These are phyloP conservation scores for Yarrowia sp. DNA, from an alignment of 805 yeast genomes.

Conservation along the genomic window DNA sequence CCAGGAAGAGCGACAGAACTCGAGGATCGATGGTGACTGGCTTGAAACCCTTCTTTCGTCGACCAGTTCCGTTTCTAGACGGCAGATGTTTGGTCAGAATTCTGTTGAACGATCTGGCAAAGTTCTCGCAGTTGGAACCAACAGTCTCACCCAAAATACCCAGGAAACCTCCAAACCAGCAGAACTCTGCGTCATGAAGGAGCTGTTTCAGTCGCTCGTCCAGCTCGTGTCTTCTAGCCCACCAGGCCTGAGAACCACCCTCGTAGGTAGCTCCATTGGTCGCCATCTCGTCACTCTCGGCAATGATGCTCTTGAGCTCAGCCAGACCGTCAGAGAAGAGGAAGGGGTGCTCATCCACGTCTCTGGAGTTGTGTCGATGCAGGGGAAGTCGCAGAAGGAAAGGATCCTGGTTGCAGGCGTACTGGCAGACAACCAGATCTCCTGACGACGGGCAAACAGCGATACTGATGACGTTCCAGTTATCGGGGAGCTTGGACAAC, in stretches of 20 bases:
- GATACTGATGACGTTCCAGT: constrained; percentile 67
- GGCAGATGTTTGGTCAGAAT: constrained; percentile 59
- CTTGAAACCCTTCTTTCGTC: constrained; percentile 39
- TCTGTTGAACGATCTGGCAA: constrained; percentile 52
- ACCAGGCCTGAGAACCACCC: constrained; percentile 76
- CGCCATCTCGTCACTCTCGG: constrained; percentile 67
- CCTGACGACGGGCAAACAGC: constrained; percentile 66
- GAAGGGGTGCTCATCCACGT: constrained; percentile 54
- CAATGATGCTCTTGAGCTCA: constrained; percentile 61
- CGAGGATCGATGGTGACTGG: constrained; percentile 54
- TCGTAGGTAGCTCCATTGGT: constrained; percentile 60
- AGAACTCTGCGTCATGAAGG: constrained; percentile 63
- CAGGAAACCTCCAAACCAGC: constrained; percentile 81
- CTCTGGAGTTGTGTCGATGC: constrained; percentile 57
- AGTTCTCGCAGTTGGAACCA: constrained; percentile 46
- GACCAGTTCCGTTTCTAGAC: constrained; percentile 51
- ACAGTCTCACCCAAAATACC: constrained; percentile 52
- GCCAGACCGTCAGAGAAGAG: constrained; percentile 56
- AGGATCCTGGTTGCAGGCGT: constrained; percentile 52
- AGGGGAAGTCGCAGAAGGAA: constrained; percentile 66
- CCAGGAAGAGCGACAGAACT: constrained; percentile 60
- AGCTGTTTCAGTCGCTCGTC: constrained; percentile 64
- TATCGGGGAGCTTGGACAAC: constrained; percentile 50
- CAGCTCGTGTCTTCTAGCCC: constrained; percentile 68
- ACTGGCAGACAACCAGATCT: constrained; percentile 62